A percentile compares a stretch with the other conserved stretches of the same genome.
Evolutionary conservation across 2,329 filamentous ascomycete genomes (phyloP).

Genomic region (Penicillium italicum): DNA sequence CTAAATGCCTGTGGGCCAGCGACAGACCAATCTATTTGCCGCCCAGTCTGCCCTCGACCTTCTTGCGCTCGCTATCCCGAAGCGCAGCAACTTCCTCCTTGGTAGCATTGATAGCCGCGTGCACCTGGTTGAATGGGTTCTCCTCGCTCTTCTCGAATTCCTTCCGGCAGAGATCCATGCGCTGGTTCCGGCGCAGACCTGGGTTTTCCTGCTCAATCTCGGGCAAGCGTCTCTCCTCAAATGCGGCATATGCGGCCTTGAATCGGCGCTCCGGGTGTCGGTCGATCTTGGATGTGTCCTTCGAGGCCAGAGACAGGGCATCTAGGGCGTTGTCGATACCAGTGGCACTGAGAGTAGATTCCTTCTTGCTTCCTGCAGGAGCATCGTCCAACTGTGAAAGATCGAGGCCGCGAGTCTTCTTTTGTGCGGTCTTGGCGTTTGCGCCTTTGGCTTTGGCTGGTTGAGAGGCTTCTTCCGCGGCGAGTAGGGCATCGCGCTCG

Average conservation of each 20-base stretch:
- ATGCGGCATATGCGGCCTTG: constrained; percentile 80
- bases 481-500: constrained; percentile 77
- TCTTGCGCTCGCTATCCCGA: constrained; percentile 63
- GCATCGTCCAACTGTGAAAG: constrained; percentile 69
- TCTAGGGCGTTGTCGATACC: constrained; percentile 94
- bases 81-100: constrained; percentile 71
- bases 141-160: constrained; percentile 94
- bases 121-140: constrained; percentile 90
- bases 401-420: constrained; percentile 66
- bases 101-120: constrained; percentile 69
- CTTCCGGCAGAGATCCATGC: constrained; percentile 76
- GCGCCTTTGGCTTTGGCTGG: constrained; percentile 58
- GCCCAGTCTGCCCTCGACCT: constrained; percentile 67
- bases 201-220: constrained; percentile 84
- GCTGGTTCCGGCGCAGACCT: constrained; percentile 76
- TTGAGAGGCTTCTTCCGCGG: constrained; percentile 73
- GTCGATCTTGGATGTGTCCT: constrained; percentile 68
- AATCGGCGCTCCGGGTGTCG: constrained; percentile 82
- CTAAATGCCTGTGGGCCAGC: not conserved
- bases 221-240: constrained; percentile 72
- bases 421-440: constrained; percentile 50
- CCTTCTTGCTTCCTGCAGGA: constrained; percentile 44
- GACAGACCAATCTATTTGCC: constrained; percentile 16
- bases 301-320: constrained; percentile 66
- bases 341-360: constrained; percentile 68